phyloP scores from a whole-genome alignment of 257 asterid species.

The Ilex aquifolium region DNA sequence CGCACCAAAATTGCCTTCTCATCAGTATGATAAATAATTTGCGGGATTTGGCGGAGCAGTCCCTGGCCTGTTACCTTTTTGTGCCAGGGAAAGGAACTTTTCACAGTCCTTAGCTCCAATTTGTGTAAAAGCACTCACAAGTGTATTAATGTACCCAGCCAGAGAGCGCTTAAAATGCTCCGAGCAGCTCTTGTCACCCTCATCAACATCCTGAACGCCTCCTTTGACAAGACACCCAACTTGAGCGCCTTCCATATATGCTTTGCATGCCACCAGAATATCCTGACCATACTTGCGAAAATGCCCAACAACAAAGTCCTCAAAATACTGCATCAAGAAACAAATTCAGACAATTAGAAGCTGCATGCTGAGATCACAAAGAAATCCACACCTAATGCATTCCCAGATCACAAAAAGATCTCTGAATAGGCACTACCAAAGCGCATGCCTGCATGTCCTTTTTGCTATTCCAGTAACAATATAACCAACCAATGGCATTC shows the following conservation, averaged over 20 bases:
- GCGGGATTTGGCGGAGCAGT: slow-evolving; percentile 6
- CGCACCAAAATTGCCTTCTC: not conserved
- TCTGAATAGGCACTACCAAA: not conserved
- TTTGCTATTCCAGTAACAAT: not conserved
- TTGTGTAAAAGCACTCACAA: slow-evolving; percentile 41
- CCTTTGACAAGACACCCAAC: slow-evolving; percentile 84
- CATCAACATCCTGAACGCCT: slow-evolving; percentile 74
- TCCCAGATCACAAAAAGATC: too few species aligned
- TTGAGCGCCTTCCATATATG: slow-evolving; percentile 80
- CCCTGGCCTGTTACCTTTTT: slow-evolving; percentile 15
- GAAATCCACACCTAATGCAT: not conserved
- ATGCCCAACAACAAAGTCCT: slow-evolving; percentile 70
- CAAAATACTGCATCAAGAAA: slow-evolving; percentile 59
- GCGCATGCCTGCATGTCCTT: not conserved
- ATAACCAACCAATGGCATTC: not conserved
- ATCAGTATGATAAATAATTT: not conserved
- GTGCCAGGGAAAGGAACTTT: slow-evolving; percentile 41
- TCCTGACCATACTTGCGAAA: slow-evolving; percentile 53
- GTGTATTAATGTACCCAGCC: slow-evolving; percentile 33
- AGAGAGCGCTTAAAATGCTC: slow-evolving; percentile 32
- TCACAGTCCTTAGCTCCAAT: slow-evolving; percentile 64
- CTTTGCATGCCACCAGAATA: slow-evolving; percentile 66
- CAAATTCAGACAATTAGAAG: not conserved
- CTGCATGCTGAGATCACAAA: not conserved
- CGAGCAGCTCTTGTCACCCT: slow-evolving; percentile 56